phyloP scores from a whole-genome alignment of 1,139 yeast genomes.

The Hyphopichia buzzinii region DNA sequence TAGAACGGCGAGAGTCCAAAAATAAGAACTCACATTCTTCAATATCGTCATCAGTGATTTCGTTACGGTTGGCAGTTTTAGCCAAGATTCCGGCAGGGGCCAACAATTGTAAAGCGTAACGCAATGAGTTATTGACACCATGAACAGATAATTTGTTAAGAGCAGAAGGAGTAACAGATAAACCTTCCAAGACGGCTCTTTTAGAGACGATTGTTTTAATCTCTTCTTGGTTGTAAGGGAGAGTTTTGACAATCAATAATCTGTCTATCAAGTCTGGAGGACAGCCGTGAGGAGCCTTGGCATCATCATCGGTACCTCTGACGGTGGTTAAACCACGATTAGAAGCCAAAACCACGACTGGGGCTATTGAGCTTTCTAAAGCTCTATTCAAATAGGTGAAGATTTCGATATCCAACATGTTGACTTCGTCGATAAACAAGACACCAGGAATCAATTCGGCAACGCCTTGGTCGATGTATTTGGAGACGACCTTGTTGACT shows the following conservation, averaged over 20 bases:
- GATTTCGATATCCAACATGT: conserved; percentile 95
- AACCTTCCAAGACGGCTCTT: conserved; percentile 73
- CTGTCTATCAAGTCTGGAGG: conserved; percentile 95
- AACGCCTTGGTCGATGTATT: conserved; percentile 95
- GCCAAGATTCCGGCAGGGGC: conserved; percentile 90
- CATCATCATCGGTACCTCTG: conserved; percentile 76
- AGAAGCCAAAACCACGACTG: conserved; percentile 91
- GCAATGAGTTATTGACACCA: conserved; percentile 74
- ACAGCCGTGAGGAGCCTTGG: conserved; percentile 88
- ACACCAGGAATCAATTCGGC: conserved; percentile 99
- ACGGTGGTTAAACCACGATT: conserved; percentile 92
- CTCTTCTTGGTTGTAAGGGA: conserved; percentile 83
- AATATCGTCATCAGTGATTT: conserved; percentile 67
- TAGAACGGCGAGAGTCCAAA: conserved; percentile 85
- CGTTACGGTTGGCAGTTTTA: conserved; percentile 66
- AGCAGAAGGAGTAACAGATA: conserved; percentile 64
- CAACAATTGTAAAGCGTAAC: conserved; percentile 87
- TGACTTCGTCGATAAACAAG: conserved; percentile 93
- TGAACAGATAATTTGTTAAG: conserved; percentile 67
- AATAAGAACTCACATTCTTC: conserved; percentile 86
- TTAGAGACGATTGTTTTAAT: conserved; percentile 77
- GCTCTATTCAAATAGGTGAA: conserved; percentile 94
- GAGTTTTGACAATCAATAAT: conserved; percentile 83
- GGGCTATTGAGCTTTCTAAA: conserved; percentile 86
- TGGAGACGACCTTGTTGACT: conserved; percentile 93